Conservation (phyloP, 345 rosid species). For the Syzygium aromaticum region DNA sequence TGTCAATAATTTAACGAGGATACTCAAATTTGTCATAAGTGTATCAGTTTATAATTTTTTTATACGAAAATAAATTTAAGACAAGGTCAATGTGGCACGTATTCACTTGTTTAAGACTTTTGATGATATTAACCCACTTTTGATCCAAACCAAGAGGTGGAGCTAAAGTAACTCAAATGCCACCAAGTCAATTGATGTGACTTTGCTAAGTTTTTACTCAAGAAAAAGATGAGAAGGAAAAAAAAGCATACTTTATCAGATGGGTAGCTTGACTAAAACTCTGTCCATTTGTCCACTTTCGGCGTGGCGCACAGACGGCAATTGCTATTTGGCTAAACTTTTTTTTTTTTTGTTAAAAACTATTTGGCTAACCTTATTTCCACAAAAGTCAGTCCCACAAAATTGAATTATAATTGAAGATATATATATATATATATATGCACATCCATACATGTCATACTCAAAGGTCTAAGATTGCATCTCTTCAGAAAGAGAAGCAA, state of each 20-base stretch:
- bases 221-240: not conserved
- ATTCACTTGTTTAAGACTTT: not conserved
- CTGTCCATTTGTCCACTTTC: not conserved
- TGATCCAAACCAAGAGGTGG: not conserved
- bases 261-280: not conserved
- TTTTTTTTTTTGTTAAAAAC: too few species aligned
- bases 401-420: not conserved
- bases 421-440: not conserved
- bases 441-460: not conserved
- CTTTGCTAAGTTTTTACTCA: not conserved
- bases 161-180: not conserved
- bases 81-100: not conserved
- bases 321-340: not conserved
- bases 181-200: not conserved
- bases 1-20: not conserved
- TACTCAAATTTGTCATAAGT: accelerated
- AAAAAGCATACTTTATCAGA: not conserved
- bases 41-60: not conserved
- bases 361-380: not conserved
- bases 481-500: not conserved
- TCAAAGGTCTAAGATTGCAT: not conserved
- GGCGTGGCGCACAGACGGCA: not conserved
- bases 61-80: not conserved
- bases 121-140: not conserved
- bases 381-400: not conserved